Conservation (phyloP, 2,329 filamentous ascomycete genomes). For the Diplocarpon mali region DNA sequence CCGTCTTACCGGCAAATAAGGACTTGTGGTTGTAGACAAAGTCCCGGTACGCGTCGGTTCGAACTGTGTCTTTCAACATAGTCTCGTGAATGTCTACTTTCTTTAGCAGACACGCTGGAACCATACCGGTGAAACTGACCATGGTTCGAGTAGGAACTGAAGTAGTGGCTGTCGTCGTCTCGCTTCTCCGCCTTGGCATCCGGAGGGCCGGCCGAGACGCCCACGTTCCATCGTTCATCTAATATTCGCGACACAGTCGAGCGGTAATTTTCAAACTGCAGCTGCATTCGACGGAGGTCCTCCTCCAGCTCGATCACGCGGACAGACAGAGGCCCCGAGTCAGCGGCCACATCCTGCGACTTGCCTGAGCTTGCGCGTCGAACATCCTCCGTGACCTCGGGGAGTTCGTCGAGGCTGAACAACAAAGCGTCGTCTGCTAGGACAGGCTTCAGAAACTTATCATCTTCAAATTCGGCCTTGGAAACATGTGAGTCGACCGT, state of each 20-base stretch:
- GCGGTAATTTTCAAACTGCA: conserved; percentile 31
- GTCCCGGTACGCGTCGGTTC: conserved; percentile 86
- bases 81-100: conserved; percentile 78
- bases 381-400: conserved; percentile 31
- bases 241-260: conserved; percentile 31
- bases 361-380: conserved; percentile 26
- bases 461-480: conserved; percentile 56
- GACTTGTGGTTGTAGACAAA: conserved; percentile 90
- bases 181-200: conserved; percentile 29
- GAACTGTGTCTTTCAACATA: conserved; percentile 84
- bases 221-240: conserved; percentile 30
- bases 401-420: conserved; percentile 74
- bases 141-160: conserved; percentile 56
- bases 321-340: conserved; percentile 21
- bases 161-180: conserved; percentile 50
- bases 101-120: conserved; percentile 4
- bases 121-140: conserved; percentile 30
- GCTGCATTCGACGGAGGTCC: conserved; percentile 29
- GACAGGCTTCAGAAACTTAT: conserved; percentile 72
- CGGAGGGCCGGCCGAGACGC: conserved; percentile 36
- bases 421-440: conserved; percentile 84
- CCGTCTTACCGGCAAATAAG: conserved; percentile 73
- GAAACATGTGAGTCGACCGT: conserved; percentile 38
- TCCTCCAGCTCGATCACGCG: conserved; percentile 30
- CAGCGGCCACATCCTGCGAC: conserved; percentile 13